A percentile compares a stretch with the other conserved stretches of the same genome.
Evolutionary conservation across 495 filamentous ascomycete genomes (phyloP).

Genomic region (Staphylotrichum longicolle): DNA sequence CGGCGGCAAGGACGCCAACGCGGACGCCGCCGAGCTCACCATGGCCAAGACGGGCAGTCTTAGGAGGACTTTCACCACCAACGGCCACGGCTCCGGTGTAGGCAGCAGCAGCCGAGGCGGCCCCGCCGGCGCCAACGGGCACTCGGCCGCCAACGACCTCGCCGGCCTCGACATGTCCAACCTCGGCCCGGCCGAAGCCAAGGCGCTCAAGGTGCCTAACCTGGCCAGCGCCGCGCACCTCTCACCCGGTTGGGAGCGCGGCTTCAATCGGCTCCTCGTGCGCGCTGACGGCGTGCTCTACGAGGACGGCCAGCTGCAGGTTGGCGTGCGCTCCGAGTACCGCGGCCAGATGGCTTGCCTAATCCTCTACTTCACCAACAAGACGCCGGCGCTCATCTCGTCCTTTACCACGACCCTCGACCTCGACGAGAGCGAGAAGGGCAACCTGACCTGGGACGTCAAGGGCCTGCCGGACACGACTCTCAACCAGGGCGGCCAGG

Average conservation of each 20-base stretch:
- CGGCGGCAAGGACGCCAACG: constrained; percentile 88
- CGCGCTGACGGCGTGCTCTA: constrained; percentile 83
- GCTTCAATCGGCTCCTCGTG: constrained; percentile 82
- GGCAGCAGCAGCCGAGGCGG: constrained; percentile 18
- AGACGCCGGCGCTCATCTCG: constrained; percentile 74
- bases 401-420: constrained; percentile 94
- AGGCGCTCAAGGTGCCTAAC: constrained; percentile 65
- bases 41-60: constrained; percentile 79
- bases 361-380: constrained; percentile 94
- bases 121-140: constrained; percentile 53
- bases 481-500: constrained; percentile 71
- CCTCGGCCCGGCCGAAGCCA: constrained; percentile 52
- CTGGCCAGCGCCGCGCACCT: constrained; percentile 89
- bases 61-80: constrained; percentile 75
- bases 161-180: constrained; percentile 76
- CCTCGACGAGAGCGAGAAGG: constrained; percentile 65
- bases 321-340: constrained; percentile 91
- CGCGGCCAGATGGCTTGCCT: constrained; percentile 90
- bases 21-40: constrained; percentile 72
- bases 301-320: constrained; percentile 90
- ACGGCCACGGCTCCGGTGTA: constrained; percentile 54
- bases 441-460: constrained; percentile 72
- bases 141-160: constrained; percentile 58
- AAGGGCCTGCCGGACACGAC: constrained; percentile 85
- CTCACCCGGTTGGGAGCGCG: constrained; percentile 89